A percentile compares a stretch with the other conserved stretches of the same genome.
phyloP scores from a whole-genome alignment of 148 eudicot genomes.

The Rhododendron griersonianum region DNA sequence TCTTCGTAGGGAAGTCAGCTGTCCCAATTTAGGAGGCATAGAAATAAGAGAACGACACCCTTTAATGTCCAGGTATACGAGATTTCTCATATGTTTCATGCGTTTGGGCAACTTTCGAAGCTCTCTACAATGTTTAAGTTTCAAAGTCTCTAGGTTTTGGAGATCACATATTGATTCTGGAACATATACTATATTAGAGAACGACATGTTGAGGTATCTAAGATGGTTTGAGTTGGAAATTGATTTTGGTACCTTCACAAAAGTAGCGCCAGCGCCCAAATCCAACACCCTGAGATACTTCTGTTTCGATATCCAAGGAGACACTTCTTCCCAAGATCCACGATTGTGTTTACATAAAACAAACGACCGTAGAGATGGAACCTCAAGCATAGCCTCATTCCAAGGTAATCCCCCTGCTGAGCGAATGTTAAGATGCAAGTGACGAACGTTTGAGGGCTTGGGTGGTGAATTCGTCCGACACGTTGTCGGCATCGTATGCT shows the following conservation, averaged over 20 bases:
- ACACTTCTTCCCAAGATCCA: not conserved
- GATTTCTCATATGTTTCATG: not conserved
- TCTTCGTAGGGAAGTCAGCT: no score
- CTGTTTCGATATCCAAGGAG: not conserved
- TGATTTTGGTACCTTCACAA: not conserved
- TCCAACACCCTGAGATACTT: not conserved
- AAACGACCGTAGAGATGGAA: not conserved
- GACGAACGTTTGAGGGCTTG: not conserved
- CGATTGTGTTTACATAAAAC: accelerated
- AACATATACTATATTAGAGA: accelerated
- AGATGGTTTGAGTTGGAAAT: not conserved
- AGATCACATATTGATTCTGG: not conserved
- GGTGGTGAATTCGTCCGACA: not conserved
- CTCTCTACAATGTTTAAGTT: accelerated
- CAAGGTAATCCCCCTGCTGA: not conserved
- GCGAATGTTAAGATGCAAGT: not conserved
- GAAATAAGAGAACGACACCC: not conserved
- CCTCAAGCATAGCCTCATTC: not conserved
- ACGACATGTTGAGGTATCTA: not conserved
- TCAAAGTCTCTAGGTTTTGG: not conserved
- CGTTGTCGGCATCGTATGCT: constrained; percentile 3
- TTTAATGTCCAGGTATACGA: not conserved
- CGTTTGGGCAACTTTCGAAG: not conserved
- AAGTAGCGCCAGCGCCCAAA: accelerated
- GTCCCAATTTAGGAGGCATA: no score